Conservation (phyloP, 2,329 filamentous ascomycete species). For the Calonectria naviculata region DNA sequence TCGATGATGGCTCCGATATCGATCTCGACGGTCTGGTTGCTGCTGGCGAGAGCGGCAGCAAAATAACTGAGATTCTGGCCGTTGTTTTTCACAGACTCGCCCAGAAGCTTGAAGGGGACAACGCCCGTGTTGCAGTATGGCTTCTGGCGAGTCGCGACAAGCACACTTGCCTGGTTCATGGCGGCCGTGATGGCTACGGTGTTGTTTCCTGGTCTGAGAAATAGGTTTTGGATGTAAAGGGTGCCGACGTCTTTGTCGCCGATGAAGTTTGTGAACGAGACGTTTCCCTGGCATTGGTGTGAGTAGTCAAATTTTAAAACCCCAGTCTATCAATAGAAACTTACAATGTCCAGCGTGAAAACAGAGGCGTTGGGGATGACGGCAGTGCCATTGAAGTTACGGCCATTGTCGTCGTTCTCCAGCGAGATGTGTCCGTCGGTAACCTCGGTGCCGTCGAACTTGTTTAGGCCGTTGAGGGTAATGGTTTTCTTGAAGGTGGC, state of each 20-base stretch:
- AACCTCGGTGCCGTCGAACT: constrained; percentile 66
- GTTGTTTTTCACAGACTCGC: constrained; percentile 61
- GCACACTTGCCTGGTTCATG: constrained; percentile 61
- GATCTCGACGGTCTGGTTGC: constrained; percentile 63
- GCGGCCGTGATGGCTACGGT: constrained; percentile 63
- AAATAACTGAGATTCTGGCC: constrained; percentile 67
- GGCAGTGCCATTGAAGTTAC: constrained; percentile 71
- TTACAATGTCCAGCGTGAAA: constrained; percentile 72
- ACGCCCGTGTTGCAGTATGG: constrained; percentile 66
- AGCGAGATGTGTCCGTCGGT: constrained; percentile 60
- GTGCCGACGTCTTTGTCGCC: constrained; percentile 63
- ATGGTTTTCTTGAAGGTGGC: constrained; percentile 69
- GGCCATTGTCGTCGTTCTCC: constrained; percentile 51
- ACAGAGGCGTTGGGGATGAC: constrained; percentile 73
- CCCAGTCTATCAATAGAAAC: constrained; percentile 29
- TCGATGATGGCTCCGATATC: constrained; percentile 59
- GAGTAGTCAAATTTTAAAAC: constrained; percentile 2
- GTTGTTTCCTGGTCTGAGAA: constrained; percentile 70
- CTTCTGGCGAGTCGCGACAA: constrained; percentile 50
- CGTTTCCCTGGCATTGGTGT: constrained; percentile 62
- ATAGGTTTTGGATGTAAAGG: constrained; percentile 67
- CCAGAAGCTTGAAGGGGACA: constrained; percentile 65
- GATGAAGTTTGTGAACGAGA: constrained; percentile 69
- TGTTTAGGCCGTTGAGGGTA: constrained; percentile 61
- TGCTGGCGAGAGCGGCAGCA: constrained; percentile 62